Evolutionary conservation across 106 monocot genomes (phyloP), one percentile per base, ranked within the genome.

Genomic region (Phalaenopsis aphrodite): DNA sequence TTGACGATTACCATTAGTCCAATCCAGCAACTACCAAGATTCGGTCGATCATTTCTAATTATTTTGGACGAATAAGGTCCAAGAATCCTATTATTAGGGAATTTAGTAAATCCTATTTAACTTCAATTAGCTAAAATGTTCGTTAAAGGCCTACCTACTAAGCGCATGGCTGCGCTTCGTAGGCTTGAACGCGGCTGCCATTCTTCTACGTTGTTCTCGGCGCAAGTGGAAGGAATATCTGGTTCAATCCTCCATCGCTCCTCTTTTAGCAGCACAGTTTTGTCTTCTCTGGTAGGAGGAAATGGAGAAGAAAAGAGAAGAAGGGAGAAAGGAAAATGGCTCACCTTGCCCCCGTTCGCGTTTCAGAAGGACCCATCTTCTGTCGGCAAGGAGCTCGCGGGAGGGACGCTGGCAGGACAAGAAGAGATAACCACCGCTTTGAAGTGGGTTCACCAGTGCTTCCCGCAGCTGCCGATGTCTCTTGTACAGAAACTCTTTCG

Each of bases 401-500:
- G 84, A 24, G 52, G 23, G 55, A 39, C 45, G 5, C 8, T 57
- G 8, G 57, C 30, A 10, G 81, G 8, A 61, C 66, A 72, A 18
- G 4, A 55, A 15, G 78, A 42, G 61, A 37, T 81, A 47, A 72
- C 78, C 41, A 91, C 91, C 41, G 89, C 89, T 16, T n/a, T 95
- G 79, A 99, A 87, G 78, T 99, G 99, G 99, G 84, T 99, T 45
- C 90, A 89, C 3, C 89, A 83, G 15, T 91, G 95, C 86, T 95
- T 91, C 82, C 95, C 99, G 23, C 47, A 84, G 9, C 55, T 95
- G n/a, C 94, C 99, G 9, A 68, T 80, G 18, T 83, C 85, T 7
- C 91, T 95, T 30, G 79, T 95, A 41, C 94, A 95, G 57, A 99
- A 99, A 84, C 93, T 95, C 77, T 99, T 99, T 83, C 89, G 99